phyloP scores from a whole-genome alignment of 805 yeast genomes.

The Zygotorulaspora chibaensis region DNA sequence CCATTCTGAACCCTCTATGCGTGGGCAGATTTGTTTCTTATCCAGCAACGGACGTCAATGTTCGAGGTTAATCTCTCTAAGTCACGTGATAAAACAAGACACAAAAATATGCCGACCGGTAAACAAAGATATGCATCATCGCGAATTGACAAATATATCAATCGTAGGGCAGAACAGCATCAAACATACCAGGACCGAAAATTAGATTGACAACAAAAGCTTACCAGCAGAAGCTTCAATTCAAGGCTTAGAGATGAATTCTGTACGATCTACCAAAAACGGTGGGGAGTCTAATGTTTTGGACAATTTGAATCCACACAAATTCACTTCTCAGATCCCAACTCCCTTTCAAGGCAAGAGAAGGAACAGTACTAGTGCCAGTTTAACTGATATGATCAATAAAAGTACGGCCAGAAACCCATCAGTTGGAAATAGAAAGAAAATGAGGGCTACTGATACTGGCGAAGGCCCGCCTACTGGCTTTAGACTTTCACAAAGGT shows the following conservation, averaged over 20 bases:
- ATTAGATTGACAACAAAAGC: too few species aligned
- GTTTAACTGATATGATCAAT: conserved; percentile 27
- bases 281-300: conserved; percentile 12
- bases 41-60: too few species aligned
- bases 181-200: too few species aligned
- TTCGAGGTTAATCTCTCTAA: too few species aligned
- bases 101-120: too few species aligned
- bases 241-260: not conserved
- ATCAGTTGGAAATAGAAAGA: conserved; percentile 10
- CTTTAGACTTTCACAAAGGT: conserved; percentile 19
- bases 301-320: conserved; percentile 22
- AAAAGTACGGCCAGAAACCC: conserved; percentile 23
- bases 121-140: too few species aligned
- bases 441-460: conserved; percentile 21
- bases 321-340: conserved; percentile 28
- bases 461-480: conserved; percentile 12
- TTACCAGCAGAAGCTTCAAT: too few species aligned
- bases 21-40: too few species aligned
- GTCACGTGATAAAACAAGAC: too few species aligned
- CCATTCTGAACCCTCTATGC: too few species aligned
- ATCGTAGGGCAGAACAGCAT: too few species aligned
- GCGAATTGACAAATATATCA: too few species aligned
- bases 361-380: conserved; percentile 23
- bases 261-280: not conserved
- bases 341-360: conserved; percentile 15